Conservation (phyloP, 176 grass and related monocot genomes). For the Otatea glauca region DNA sequence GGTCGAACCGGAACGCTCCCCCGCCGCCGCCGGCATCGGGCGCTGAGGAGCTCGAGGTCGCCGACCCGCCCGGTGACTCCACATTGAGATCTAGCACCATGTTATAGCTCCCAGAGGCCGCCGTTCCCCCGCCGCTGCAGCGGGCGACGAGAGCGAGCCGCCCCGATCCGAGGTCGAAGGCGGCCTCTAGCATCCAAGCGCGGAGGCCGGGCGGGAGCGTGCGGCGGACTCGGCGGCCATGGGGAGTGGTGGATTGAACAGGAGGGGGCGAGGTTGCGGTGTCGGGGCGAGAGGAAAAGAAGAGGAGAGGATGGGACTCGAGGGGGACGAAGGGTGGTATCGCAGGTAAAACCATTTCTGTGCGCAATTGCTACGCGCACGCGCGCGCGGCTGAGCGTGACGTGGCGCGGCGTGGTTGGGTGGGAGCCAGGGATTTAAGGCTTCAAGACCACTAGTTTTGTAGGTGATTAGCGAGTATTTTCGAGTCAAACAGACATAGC, state of each 20-base stretch:
- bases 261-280: background rate
- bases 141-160: background rate
- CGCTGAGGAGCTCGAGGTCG: conserved; percentile 47
- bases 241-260: background rate
- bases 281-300: conserved; percentile 1
- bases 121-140: background rate
- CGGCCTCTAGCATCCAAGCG: background rate
- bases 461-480: background rate
- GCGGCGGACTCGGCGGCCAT: background rate
- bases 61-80: conserved; percentile 47
- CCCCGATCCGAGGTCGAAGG: background rate
- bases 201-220: background rate
- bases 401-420: background rate
- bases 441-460: background rate
- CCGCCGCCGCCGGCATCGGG: background rate
- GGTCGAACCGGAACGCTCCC: conserved; percentile 47
- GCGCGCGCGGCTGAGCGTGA: background rate
- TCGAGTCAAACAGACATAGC: background rate
- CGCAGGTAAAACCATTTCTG: conserved; percentile 43
- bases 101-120: background rate
- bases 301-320: conserved; percentile 50
- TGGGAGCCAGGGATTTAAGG: background rate
- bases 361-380: conserved; percentile 33
- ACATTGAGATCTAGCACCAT: conserved; percentile 93
- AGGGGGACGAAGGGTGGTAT: conserved; percentile 39